Evolutionary conservation across 345 rosid genomes (phyloP).

Genomic region (Fremontodendron californicum): DNA sequence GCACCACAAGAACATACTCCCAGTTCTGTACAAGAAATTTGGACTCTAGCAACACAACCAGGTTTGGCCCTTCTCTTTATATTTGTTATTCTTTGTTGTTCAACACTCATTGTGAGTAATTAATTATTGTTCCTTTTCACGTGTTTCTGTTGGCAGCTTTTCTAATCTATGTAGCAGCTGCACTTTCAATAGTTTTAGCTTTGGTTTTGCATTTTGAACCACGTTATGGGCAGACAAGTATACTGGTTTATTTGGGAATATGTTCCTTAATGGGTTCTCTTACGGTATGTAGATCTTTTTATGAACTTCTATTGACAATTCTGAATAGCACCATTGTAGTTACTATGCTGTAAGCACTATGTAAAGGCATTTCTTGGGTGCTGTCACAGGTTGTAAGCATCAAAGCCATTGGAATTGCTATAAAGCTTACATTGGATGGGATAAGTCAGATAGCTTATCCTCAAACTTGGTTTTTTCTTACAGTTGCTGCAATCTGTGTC

Average conservation of each 20-base stretch:
- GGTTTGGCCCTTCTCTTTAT: conserved; percentile 33
- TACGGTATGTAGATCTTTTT: conserved; percentile 42
- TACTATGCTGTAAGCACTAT: background rate
- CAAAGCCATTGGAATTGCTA: conserved; percentile 92
- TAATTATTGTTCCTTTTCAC: conserved; percentile 8
- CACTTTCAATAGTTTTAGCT: conserved; percentile 64
- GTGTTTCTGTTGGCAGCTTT: conserved; percentile 55
- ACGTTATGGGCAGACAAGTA: conserved; percentile 72
- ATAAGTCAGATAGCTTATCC: conserved; percentile 71
- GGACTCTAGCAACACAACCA: conserved; percentile 81
- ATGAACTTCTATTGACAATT: background rate
- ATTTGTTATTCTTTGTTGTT: conserved; percentile 5
- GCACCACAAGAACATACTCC: conserved; percentile 89
- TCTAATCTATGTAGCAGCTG: conserved; percentile 60
- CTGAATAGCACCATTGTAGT: background rate
- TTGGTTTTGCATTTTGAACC: conserved; percentile 85
- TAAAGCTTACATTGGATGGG: conserved; percentile 85
- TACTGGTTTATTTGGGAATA: conserved; percentile 80
- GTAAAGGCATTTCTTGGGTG: background rate
- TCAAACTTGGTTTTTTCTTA: conserved; percentile 86
- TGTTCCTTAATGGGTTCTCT: conserved; percentile 86
- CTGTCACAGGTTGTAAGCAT: conserved; percentile 76
- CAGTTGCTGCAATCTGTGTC: conserved; percentile 82
- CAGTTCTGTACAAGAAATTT: conserved; percentile 67
- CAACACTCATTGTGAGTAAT: background rate